These are phyloP conservation scores for Phlyctochytrium arcticum DNA, from an alignment of 192 early-diverging fungal genomes.

Conservation along the genomic window DNA sequence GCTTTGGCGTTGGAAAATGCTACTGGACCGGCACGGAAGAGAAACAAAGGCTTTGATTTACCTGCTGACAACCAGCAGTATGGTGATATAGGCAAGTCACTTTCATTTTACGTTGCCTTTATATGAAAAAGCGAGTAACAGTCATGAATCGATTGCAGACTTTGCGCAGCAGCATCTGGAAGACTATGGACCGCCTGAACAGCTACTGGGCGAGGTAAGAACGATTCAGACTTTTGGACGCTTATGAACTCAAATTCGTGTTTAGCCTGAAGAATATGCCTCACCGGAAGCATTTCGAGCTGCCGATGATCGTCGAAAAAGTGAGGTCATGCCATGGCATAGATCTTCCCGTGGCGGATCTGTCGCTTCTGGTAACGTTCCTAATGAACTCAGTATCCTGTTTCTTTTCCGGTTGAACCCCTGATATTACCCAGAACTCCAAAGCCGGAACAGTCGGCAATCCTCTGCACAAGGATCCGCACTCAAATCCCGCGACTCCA, in stretches of 20 bases:
- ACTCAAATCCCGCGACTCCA: neutral
- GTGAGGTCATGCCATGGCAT: slow-evolving; percentile 27
- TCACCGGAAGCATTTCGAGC: slow-evolving; percentile 12
- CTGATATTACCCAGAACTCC: too few species aligned
- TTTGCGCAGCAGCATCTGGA: neutral
- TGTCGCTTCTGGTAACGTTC: slow-evolving; percentile 14
- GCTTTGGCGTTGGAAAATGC: too few species aligned
- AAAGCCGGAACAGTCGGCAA: too few species aligned
- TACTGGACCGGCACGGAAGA: too few species aligned
- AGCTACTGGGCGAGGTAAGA: neutral
- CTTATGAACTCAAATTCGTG: neutral
- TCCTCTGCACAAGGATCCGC: neutral
- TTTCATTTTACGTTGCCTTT: too few species aligned
- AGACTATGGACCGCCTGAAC: neutral
- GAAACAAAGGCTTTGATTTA: too few species aligned
- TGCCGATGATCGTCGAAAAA: slow-evolving; percentile 16
- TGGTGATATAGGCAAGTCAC: too few species aligned
- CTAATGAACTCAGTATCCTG: too few species aligned
- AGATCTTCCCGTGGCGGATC: slow-evolving; percentile 16
- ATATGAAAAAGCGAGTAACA: too few species aligned
- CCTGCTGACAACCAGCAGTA: too few species aligned
- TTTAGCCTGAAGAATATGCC: neutral
- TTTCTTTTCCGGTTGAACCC: too few species aligned
- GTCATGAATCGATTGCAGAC: neutral
- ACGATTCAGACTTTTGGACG: neutral